Evolutionary conservation across 768 basidiomycete species (phyloP).

Genomic region (Tremella mesenterica): DNA sequence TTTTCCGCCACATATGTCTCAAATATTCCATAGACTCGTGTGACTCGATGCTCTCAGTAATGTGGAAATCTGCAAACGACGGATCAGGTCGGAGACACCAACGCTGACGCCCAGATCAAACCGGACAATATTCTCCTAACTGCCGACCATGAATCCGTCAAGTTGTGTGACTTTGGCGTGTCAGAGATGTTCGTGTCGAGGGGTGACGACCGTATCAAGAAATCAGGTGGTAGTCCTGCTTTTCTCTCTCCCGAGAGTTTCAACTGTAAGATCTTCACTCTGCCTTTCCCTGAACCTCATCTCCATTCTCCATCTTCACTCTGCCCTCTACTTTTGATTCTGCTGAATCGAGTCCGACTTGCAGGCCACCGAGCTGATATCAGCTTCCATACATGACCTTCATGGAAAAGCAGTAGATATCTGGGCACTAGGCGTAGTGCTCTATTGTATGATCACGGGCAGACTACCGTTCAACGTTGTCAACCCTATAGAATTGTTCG

Average conservation of each 20-base stretch:
- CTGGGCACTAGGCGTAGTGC: conserved; percentile 44
- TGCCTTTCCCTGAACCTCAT: neutral
- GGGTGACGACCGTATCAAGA: conserved; percentile 42
- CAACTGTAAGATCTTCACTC: conserved; percentile 17
- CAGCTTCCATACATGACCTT: conserved; percentile 30
- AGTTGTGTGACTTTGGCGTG: conserved; percentile 46
- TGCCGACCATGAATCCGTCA: conserved; percentile 34
- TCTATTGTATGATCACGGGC: conserved; percentile 44
- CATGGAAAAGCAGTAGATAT: conserved; percentile 43
- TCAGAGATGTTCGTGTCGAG: conserved; percentile 42
- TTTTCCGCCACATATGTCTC: no score
- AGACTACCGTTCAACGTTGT: conserved; percentile 39
- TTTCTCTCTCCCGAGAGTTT: conserved; percentile 44
- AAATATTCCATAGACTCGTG: no score
- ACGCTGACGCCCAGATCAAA: conserved; percentile 33
- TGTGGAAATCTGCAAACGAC: no score
- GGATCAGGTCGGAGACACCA: neutral
- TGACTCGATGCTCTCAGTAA: no score
- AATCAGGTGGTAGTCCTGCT: conserved; percentile 44
- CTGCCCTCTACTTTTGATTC: neutral
- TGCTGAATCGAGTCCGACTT: no score
- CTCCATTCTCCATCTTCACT: neutral
- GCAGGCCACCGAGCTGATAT: no score
- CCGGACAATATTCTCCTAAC: conserved; percentile 45
- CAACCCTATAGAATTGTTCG: conserved; percentile 41